These are phyloP conservation scores for Fusarium phyllophilum DNA, from an alignment of 2,329 filamentous ascomycete genomes.

Conservation along the genomic window DNA sequence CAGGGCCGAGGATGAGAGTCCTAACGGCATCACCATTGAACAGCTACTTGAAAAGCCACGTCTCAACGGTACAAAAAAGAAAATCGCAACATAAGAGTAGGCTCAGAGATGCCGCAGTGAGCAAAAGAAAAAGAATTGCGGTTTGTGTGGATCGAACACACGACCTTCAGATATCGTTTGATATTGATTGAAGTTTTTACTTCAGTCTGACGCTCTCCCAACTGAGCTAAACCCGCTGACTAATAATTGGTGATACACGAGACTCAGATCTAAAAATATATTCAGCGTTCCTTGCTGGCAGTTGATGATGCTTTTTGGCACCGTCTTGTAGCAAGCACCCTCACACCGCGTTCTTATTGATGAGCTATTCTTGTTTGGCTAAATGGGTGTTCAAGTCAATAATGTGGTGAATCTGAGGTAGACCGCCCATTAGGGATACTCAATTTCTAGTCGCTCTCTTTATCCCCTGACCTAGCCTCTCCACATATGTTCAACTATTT, in stretches of 20 bases:
- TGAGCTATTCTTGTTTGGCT: too few species aligned
- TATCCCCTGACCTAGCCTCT: neutral
- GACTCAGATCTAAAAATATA: rapidly evolving
- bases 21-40: rapidly evolving
- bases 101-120: rapidly evolving
- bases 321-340: too few species aligned
- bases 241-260: neutral
- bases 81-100: neutral
- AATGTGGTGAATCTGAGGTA: neutral
- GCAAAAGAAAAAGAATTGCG: neutral
- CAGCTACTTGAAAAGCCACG: rapidly evolving
- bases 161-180: conserved; percentile 25
- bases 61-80: too few species aligned
- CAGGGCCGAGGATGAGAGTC: too few species aligned
- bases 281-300: rapidly evolving
- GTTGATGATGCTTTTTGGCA: neutral
- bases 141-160: conserved; percentile 34
- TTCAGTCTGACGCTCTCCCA: conserved; percentile 35
- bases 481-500: neutral
- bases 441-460: neutral
- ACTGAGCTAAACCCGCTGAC: conserved; percentile 34
- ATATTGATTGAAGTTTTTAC: conserved; percentile 21
- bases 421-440: rapidly evolving
- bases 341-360: too few species aligned
- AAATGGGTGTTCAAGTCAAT: too few species aligned